These are phyloP conservation scores for Backusella parvicylindrica DNA, from an alignment of 192 early-diverging fungal genomes.

Conservation along the genomic window DNA sequence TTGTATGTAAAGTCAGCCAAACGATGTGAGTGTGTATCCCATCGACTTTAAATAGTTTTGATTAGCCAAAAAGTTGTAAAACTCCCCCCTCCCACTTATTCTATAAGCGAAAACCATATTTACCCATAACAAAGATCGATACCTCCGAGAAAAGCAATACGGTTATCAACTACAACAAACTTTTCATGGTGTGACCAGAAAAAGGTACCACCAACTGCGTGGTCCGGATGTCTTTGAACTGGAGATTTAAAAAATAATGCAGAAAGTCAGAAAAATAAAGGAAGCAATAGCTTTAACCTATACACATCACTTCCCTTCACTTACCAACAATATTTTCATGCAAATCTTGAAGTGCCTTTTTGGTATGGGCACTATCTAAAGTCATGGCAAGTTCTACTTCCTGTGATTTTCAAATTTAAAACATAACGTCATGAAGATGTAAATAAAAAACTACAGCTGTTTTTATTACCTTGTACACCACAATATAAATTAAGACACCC, in stretches of 20 bases:
- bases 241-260: background rate
- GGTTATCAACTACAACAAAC: constrained; percentile 71
- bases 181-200: constrained; percentile 90
- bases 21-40: constrained; percentile 74
- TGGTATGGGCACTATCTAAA: constrained; percentile 70
- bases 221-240: constrained; percentile 86
- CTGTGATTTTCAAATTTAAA: background rate
- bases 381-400: constrained; percentile 75
- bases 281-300: no score
- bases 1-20: constrained; percentile 59
- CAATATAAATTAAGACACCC: constrained; percentile 81
- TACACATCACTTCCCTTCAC: no score
- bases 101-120: no score
- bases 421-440: background rate
- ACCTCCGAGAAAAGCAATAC: constrained; percentile 81
- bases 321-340: constrained; percentile 70
- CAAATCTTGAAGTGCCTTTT: constrained; percentile 65
- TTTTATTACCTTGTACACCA: constrained; percentile 69
- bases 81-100: no score
- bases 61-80: no score
- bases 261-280: no score
- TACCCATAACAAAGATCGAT: constrained; percentile 81
- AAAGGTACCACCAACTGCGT: constrained; percentile 68
- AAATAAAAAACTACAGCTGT: no score
- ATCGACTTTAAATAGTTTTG: no score